Base-by-base conservation (phyloP, 306 rosid genomes). In the Rubus idaeus region DNA sequence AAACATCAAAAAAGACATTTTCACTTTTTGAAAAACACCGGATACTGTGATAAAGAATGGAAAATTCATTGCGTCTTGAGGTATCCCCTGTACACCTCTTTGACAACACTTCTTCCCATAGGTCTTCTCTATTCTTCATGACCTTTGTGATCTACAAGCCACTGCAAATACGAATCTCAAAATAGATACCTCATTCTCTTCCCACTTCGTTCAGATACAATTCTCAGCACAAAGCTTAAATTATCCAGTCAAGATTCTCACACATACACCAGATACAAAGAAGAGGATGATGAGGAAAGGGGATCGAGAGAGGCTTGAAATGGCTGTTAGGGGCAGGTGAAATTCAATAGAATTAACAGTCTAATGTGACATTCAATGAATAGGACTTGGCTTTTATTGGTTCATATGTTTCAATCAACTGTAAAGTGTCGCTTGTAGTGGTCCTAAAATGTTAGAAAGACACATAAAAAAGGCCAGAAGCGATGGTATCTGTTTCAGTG, bases 341-440 rank as follows among this genome's bases (percentile, higher is more conserved):
- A n/a, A n/a, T 0, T 2, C 30, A 55, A 55, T n/a, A 55, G 10
- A 55, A n/a, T 3, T 55, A 8, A n/a, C 26, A 20, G 30, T 56
- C 13, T 56, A n/a, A n/a, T 56, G 62, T 55, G 61, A 55, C 61
- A 56, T 56, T 30, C 62, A n/a, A 56, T n/a, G 62, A 56, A 55
- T 55, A 55, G 30, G 62, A 56, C 62, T 56, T 21, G 30, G 35
- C 62, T 17, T 56, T 6, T 7, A 16, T 16, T 51, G 56, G 56
- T 56, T 21, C 20, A 52, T 56, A 8, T 8, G 62, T 56, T 56
- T n/a, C 62, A 56, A 18, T 52, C 57, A 52, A 52, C 57, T 52
- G 57, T 5, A 52, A 52, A 52, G 20, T 16, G 57, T 8, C 20
- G 2, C 57, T 52, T 5, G 20, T 52, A 16, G 6, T 52, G 57